Conservation (phyloP, 176 grass and related monocot species). For the Puya raimondii region DNA sequence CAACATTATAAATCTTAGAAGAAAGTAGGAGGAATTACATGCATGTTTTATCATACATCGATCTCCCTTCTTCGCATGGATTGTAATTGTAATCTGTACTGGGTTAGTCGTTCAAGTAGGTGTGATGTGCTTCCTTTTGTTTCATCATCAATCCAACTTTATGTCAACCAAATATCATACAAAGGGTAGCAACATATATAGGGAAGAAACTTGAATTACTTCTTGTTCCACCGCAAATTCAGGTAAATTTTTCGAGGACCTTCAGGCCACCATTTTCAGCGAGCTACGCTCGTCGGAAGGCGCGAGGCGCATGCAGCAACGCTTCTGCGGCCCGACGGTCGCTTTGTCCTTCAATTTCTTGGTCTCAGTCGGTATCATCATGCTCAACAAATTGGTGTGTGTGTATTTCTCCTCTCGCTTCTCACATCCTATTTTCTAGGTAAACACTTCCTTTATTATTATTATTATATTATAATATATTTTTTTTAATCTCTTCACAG, state of each 20-base stretch:
- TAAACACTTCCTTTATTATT: neutral
- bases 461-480: neutral
- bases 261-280: neutral
- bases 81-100: neutral
- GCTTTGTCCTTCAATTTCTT: slow-evolving; percentile 10
- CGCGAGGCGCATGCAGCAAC: slow-evolving; percentile 7
- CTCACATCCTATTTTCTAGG: neutral
- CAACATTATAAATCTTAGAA: neutral
- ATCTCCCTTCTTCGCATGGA: neutral
- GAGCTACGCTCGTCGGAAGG: slow-evolving; percentile 4
- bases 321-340: neutral
- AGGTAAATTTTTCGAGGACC: slow-evolving; percentile 6
- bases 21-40: neutral
- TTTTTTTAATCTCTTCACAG: neutral
- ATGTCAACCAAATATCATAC: neutral
- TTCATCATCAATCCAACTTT: neutral
- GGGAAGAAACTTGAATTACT: neutral
- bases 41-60: neutral
- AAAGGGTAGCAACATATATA: neutral
- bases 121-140: neutral
- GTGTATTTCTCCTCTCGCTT: neutral
- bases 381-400: slow-evolving; percentile 14
- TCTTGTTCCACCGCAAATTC: neutral
- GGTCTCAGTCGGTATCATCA: slow-evolving; percentile 14
- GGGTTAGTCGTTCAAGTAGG: neutral